Base-by-base conservation (phyloP, 306 rosid species). In the Medicago arabica region DNA sequence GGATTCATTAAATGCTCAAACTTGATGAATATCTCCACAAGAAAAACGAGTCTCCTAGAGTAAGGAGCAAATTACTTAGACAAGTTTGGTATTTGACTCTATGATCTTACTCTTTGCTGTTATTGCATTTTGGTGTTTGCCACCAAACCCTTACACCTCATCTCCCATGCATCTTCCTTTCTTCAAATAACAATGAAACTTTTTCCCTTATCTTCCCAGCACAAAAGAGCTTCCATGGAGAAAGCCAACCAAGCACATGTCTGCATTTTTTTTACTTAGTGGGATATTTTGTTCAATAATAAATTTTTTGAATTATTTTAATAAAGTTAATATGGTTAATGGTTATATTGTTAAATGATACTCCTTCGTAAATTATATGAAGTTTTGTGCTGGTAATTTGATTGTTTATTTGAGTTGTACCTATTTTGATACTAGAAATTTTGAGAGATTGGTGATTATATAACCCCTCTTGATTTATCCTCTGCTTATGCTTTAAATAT, bases 181-280 rank as follows among this genome's bases (percentile, higher is more conserved):
- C 34, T 65, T 46, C 79, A 75, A 75, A 75, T 38, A 19, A n/a
- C n/a, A n/a, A 64, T 64, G 9, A 46, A 60, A 16, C 64, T 49
- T 36, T 50, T n/a, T 74, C 14, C 39, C 69, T 50, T 63, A 34
- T 31, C 25, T 74, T 19, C 19, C 28, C 49, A 47, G 31, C 49
- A 47, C 70, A 74, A 21, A 23, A 28, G 19, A 16, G 3, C 49
- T 62, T 46, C 50, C 21, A 19, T 34, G 41, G 43, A 38, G 16
- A 75, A 36, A 60, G 7, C 62, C 40, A 60, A 28, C 18, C 1
- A 34, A n/a, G 23, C 25, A 34, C 23, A 62, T 31, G 21, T 7
- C 8, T 62, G 21, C 46, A n/a, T 14, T 28, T 19, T 8, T 49
- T n/a, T n/a, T 15, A 49, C 7, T 57, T 1, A 4, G 15, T 12